These are phyloP conservation scores for Coleophoma crateriformis DNA, from an alignment of 2,329 filamentous ascomycete genomes.

Conservation along the genomic window DNA sequence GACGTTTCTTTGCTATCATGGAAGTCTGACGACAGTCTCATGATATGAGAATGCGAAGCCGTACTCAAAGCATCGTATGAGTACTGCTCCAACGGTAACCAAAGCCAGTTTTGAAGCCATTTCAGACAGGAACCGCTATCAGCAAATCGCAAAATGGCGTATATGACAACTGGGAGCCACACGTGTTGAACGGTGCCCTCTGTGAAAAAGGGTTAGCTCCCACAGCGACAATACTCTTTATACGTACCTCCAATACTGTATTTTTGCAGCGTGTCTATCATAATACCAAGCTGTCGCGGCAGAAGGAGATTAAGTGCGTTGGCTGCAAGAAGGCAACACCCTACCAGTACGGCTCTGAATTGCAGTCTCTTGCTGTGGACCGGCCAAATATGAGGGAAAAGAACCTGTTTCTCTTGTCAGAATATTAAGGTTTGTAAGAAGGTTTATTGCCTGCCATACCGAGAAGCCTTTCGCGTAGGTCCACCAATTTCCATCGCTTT, in stretches of 20 bases:
- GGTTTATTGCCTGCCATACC: slow-evolving; percentile 25
- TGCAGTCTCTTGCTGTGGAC: slow-evolving; percentile 61
- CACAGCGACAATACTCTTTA: too few species aligned
- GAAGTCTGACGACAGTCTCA: slow-evolving; percentile 66
- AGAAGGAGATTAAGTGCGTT: slow-evolving; percentile 72
- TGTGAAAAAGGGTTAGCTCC: not conserved
- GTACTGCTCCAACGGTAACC: slow-evolving; percentile 49
- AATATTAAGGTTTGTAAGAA: not conserved
- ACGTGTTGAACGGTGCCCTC: slow-evolving; percentile 28
- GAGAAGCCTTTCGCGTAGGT: slow-evolving; percentile 70
- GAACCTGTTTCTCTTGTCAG: slow-evolving; percentile 41
- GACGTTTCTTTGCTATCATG: slow-evolving; percentile 61
- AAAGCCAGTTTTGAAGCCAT: slow-evolving; percentile 43
- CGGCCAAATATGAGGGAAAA: slow-evolving; percentile 78
- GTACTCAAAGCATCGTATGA: slow-evolving; percentile 52
- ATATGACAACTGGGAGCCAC: slow-evolving; percentile 47
- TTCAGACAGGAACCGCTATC: slow-evolving; percentile 45
- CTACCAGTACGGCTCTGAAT: slow-evolving; percentile 60
- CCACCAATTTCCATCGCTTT: slow-evolving; percentile 71
- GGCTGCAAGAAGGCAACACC: slow-evolving; percentile 60
- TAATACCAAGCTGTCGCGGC: slow-evolving; percentile 75
- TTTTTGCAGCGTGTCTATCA: slow-evolving; percentile 63
- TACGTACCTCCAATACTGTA: slow-evolving; percentile 23
- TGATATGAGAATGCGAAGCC: slow-evolving; percentile 60
- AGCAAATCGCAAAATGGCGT: slow-evolving; percentile 41